Evolutionary conservation across 208 protist genomes (phyloP), one percentile per base, ranked within the genome.

Genomic region (Leishmania braziliensis): DNA sequence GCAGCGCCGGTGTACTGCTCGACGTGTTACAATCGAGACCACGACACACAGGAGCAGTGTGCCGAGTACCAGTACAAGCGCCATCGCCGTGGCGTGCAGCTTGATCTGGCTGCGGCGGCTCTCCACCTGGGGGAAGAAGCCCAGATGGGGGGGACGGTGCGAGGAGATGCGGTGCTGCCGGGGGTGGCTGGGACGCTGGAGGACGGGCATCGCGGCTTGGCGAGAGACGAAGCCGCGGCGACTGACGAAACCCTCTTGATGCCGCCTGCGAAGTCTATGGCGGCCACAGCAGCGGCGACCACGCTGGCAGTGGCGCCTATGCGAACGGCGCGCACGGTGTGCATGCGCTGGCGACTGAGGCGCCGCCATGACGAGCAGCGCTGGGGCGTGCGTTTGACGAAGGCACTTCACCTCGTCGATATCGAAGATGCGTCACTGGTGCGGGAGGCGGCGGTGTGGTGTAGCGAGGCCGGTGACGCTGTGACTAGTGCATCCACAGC

Each of bases 41-140:
- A 97, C 82, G 91, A 95, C 72, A 79, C 70, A 23, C 77, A 88
- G 53, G 90, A 95, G 54, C 71, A 85, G 53, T 97, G 95, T 75
- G 93, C 92, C 14, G 92, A 97, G 87, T 96, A 91, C 78, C 88
- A 90, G 14, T 90, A 87, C 76, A 97, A 97, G 82, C 83, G 71
- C 16, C 81, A 88, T 43, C 71, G 77, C 3, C 78, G 83, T 1
- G 63, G 77, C 6, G 77, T 83, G 60, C 76, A 88, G 39, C 65
- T 68, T 20, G 69, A 75, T 23, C 9, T 88, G 36, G 56, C 46
- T 10, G 63, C 71, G 39, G 75, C 69, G 14, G 36, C 65, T 54
- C 63, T 70, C 14, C 77, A 68, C 79, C 71, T 4, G 20, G 69
- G 14, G 69, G 69, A n/a, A 58, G 51, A 54, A 20, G 63, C 77